phyloP scores from a whole-genome alignment of 2,329 filamentous ascomycete species.

The Simplicillium sp. region DNA sequence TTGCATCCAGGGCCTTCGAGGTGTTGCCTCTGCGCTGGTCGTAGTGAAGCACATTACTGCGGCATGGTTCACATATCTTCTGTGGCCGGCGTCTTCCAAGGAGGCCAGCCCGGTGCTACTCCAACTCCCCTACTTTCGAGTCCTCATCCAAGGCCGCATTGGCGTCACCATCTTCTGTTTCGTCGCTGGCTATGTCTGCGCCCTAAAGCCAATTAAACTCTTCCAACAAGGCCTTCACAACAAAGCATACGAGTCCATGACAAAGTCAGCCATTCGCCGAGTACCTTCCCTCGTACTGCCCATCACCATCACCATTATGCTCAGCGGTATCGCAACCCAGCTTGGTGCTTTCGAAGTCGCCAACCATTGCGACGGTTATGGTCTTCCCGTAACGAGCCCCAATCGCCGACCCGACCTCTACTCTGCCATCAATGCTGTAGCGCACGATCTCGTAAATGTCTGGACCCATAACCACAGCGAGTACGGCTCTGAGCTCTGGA shows the following conservation, averaged over 20 bases:
- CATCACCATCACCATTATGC: conserved; percentile 43
- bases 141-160: conserved; percentile 50
- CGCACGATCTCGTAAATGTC: conserved; percentile 35
- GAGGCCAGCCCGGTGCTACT: conserved; percentile 36
- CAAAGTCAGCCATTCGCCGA: conserved; percentile 47
- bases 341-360: conserved; percentile 47
- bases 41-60: conserved; percentile 45
- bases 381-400: conserved; percentile 42
- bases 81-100: conserved; percentile 33
- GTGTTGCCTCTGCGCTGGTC: conserved; percentile 43
- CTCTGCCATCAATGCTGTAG: conserved; percentile 15
- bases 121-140: conserved; percentile 49
- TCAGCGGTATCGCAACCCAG: conserved; percentile 29
- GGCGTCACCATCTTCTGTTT: conserved; percentile 60
- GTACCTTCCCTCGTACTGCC: conserved; percentile 50
- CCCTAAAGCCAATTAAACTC: conserved; percentile 48
- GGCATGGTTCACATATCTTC: conserved; percentile 40
- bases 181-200: conserved; percentile 55
- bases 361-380: conserved; percentile 48
- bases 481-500: conserved; percentile 52
- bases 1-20: conserved; percentile 38
- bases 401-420: conserved; percentile 10
- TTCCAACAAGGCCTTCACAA: conserved; percentile 43
- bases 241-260: conserved; percentile 41
- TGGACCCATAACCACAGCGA: conserved; percentile 40